These are phyloP conservation scores for Cladosporium sp. DNA, from an alignment of 2,329 filamentous ascomycete species.

Conservation along the genomic window DNA sequence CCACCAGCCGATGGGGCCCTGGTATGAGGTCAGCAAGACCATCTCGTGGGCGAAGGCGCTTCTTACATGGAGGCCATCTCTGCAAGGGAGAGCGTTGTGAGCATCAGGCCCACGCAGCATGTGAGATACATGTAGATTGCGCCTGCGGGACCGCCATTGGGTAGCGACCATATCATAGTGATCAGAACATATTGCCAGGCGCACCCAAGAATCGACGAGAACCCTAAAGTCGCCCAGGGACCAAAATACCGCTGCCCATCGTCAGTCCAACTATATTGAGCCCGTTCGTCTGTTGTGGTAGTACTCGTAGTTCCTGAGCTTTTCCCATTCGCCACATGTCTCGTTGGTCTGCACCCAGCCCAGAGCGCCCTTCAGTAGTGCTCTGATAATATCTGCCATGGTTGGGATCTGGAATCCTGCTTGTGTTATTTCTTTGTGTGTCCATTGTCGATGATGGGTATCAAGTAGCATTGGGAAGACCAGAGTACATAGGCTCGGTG, in stretches of 20 bases:
- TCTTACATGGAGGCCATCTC: conserved; percentile 6
- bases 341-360: conserved; percentile 7
- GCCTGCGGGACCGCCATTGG: conserved; percentile 4
- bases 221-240: conserved; percentile 6
- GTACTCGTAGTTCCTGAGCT: conserved; percentile 9
- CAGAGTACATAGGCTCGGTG: neutral
- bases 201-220: neutral
- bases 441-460: neutral
- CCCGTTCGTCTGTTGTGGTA: neutral
- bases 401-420: neutral
- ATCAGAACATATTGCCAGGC: conserved; percentile 5
- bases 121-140: conserved; percentile 3
- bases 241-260: conserved; percentile 6
- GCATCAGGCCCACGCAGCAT: conserved; percentile 3
- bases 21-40: neutral
- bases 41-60: neutral
- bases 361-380: neutral
- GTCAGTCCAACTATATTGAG: neutral
- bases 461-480: neutral
- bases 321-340: conserved; percentile 16
- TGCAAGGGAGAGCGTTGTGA: conserved; percentile 6
- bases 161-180: conserved; percentile 1
- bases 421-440: neutral
- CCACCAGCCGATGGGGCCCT: conserved; percentile 1
- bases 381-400: neutral